Evolutionary conservation across 179 eudicot species (phyloP), one percentile per base, ranked within the genome.

Genomic region (Nepenthes alata): DNA sequence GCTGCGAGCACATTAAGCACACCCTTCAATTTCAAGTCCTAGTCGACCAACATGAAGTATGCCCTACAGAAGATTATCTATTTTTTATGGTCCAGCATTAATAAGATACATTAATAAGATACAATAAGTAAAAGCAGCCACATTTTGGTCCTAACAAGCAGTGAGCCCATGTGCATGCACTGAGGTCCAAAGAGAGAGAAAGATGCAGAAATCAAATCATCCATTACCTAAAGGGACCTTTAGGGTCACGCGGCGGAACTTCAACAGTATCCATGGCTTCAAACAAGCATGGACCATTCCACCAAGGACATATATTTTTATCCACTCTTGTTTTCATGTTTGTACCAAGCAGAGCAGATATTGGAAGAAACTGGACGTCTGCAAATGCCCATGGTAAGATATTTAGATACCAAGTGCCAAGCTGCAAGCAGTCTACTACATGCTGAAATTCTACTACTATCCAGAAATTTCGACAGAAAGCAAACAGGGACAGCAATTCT

Each of bases 331-430:
- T 69, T 65, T 90, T 79, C 66, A 94, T 59, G 74, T 94, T 94
- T 55, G 83, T 25, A 54, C 99, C 96, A 56, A 72, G 4, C 60
- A 94, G 86, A 47, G 97, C 99, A 56, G 97, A 94, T 78, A 94
- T 83, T 44, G 99, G 99, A 59, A 94, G 94, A 69, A 94, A 87
- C 54, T 55, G 77, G 61, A 94, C 95, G 73, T 94, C 99, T 94
- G 85, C 67, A 80, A 57, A 55, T 13, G 49, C 14, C 37, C 34
- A 57, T 35, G 11, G 35, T 60, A 12, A 65, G 38, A 67, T 25
- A 7, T 44, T 3, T 16, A 44, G 8, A 60, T 8, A 53, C 44
- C 71, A 58, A 57, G 61, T 57, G 5, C 57, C 36, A 61, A 50
- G 14, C 9, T 1, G 59, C 59, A 57, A 61, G 11, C 49, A 47